Percentiles rank a stretch among this genome's conserved stretches.
These are phyloP conservation scores for Zoysia matrella DNA, from an alignment of 202 grass and related monocot genomes.

Conservation along the genomic window DNA sequence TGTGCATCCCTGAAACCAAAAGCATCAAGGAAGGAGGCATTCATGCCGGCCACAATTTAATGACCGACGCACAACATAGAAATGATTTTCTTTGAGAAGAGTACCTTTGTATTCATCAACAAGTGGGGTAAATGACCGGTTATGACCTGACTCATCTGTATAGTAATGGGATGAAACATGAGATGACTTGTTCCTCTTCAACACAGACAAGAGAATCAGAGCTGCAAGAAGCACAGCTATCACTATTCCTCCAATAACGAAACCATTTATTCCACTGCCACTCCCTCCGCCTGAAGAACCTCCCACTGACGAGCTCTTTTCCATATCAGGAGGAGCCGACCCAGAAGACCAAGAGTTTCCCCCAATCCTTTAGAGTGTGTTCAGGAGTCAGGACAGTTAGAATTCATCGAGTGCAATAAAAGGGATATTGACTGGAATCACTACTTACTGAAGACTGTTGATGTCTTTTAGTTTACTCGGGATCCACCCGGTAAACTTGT, in stretches of 20 bases:
- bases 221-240: slow-evolving; percentile 10
- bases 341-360: slow-evolving; percentile 90
- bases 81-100: not conserved
- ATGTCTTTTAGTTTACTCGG: too few relatives aligned
- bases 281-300: slow-evolving; percentile 39
- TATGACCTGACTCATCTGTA: slow-evolving; percentile 5
- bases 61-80: not conserved
- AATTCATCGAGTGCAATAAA: slow-evolving; percentile 16
- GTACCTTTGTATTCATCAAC: slow-evolving; percentile 49
- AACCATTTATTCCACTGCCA: slow-evolving; percentile 45
- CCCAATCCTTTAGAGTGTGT: slow-evolving; percentile 63
- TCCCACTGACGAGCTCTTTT: slow-evolving; percentile 53
- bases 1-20: not conserved
- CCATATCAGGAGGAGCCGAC: slow-evolving; percentile 70
- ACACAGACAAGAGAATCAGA: slow-evolving; percentile 69
- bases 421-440: slow-evolving; percentile 5
- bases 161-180: slow-evolving; percentile 70
- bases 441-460: slow-evolving; percentile 45
- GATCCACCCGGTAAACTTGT: too few relatives aligned
- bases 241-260: slow-evolving; percentile 59
- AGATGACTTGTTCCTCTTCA: slow-evolving; percentile 61
- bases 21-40: not conserved
- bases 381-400: slow-evolving; percentile 18
- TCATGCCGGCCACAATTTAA: slow-evolving; percentile 3
- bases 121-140: slow-evolving; percentile 64